These are phyloP conservation scores for Elaeis guineensis DNA, from an alignment of 176 grass and related monocot species.

Conservation along the genomic window DNA sequence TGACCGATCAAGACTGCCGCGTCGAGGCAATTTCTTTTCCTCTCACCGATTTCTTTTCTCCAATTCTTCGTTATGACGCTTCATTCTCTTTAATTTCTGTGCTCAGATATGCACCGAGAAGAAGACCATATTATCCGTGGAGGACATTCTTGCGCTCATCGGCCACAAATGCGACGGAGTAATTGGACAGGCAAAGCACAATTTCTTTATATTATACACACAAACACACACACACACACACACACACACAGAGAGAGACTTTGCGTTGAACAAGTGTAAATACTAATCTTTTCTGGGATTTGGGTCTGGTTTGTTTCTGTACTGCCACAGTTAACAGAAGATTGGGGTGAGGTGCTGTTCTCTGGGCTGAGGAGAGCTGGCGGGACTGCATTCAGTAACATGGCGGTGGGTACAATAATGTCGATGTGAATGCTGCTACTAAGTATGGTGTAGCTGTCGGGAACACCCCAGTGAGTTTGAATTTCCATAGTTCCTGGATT, in stretches of 20 bases:
- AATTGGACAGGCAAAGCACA: slow-evolving; percentile 59
- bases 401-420: slow-evolving; percentile 97
- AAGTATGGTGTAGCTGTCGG: slow-evolving; percentile 69
- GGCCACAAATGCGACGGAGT: slow-evolving; percentile 73
- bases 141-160: slow-evolving; percentile 79
- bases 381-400: slow-evolving; percentile 87
- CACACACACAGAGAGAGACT: no score
- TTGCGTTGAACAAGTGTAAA: neutral
- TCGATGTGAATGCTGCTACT: slow-evolving; percentile 59
- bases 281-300: neutral
- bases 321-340: slow-evolving; percentile 76
- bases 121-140: slow-evolving; percentile 80
- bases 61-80: neutral
- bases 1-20: slow-evolving; percentile 81
- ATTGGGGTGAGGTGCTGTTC: slow-evolving; percentile 89
- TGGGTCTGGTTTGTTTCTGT: slow-evolving; percentile 11
- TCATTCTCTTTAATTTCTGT: neutral
- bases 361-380: slow-evolving; percentile 78
- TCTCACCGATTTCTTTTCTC: neutral
- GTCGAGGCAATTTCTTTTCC: slow-evolving; percentile 26
- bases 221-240: no score
- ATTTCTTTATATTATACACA: no score
- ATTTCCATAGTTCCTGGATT: no score
- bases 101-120: slow-evolving; percentile 62
- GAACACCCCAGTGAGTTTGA: slow-evolving; percentile 59